These are phyloP conservation scores for Ulmus americana DNA, from an alignment of 331 rosid genomes.

Conservation along the genomic window DNA sequence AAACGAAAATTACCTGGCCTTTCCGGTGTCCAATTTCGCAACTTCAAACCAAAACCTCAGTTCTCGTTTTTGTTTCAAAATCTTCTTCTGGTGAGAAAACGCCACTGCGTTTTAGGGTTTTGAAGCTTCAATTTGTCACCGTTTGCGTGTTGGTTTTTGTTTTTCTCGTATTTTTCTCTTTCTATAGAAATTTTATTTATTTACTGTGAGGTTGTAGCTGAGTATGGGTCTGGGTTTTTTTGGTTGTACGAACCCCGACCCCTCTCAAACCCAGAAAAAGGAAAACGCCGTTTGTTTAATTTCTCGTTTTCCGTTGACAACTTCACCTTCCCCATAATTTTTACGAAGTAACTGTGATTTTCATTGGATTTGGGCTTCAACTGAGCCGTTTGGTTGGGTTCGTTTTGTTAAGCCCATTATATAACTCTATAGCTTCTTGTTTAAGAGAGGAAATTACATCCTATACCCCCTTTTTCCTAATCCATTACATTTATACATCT, in stretches of 20 bases:
- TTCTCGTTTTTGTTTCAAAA: background rate
- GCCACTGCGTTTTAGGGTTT: slow-evolving; percentile 1
- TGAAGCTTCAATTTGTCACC: slow-evolving; percentile 7
- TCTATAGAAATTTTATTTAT: background rate
- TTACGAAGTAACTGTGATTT: too few relatives aligned
- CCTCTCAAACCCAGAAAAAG: slow-evolving; percentile 15
- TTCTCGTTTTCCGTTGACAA: slow-evolving; percentile 11
- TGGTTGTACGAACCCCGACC: background rate
- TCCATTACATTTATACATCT: too few relatives aligned
- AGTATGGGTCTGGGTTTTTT: background rate
- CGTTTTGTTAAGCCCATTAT: too few relatives aligned
- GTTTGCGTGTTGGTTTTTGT: background rate
- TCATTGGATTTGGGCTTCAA: too few relatives aligned
- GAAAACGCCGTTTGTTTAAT: background rate
- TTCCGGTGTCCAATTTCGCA: background rate
- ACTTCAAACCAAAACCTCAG: background rate
- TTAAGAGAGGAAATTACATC: too few relatives aligned
- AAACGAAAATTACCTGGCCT: background rate
- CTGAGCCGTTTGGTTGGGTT: too few relatives aligned
- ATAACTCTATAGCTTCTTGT: too few relatives aligned
- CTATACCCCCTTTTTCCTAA: too few relatives aligned
- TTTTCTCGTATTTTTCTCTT: background rate
- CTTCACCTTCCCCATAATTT: background rate
- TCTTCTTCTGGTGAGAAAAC: slow-evolving; percentile 2
- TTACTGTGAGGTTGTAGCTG: background rate